Percentiles rank a stretch among this genome's conserved stretches.
phyloP scores from a whole-genome alignment of 345 rosid genomes.

The Lepidium sativum region DNA sequence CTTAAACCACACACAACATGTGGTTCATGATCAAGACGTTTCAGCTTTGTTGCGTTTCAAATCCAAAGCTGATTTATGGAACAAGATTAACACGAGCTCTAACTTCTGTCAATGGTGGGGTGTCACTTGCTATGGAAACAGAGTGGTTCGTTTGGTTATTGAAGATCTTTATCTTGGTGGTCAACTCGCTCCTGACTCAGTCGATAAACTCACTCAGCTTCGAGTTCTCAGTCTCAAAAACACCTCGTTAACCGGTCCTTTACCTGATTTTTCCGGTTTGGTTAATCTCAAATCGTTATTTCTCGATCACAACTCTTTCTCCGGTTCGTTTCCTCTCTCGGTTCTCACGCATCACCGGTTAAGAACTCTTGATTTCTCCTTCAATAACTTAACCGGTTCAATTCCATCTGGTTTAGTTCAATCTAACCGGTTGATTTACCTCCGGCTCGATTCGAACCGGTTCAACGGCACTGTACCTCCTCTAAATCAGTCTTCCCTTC shows the following conservation, averaged over 20 bases:
- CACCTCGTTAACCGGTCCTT: conserved; percentile 64
- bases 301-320: conserved; percentile 62
- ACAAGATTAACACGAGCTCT: conserved; percentile 32
- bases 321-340: conserved; percentile 66
- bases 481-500: conserved; percentile 68
- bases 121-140: conserved; percentile 42
- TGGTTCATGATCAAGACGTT: conserved; percentile 41
- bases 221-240: conserved; percentile 83
- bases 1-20: conserved; percentile 11
- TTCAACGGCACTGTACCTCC: conserved; percentile 64
- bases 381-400: conserved; percentile 55
- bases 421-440: conserved; percentile 41
- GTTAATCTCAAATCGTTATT: conserved; percentile 65
- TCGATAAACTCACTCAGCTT: conserved; percentile 68
- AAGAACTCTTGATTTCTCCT: conserved; percentile 59
- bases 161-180: conserved; percentile 59
- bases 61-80: conserved; percentile 55
- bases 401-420: conserved; percentile 38
- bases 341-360: conserved; percentile 46
- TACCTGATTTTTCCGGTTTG: conserved; percentile 70
- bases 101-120: conserved; percentile 67
- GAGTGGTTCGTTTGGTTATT: conserved; percentile 54
- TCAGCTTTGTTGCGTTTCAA: conserved; percentile 58
- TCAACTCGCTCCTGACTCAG: conserved; percentile 39
- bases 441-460: conserved; percentile 55